Conservation (phyloP, 202 grass and related monocot genomes). For the Schoenoplectus triqueter region DNA sequence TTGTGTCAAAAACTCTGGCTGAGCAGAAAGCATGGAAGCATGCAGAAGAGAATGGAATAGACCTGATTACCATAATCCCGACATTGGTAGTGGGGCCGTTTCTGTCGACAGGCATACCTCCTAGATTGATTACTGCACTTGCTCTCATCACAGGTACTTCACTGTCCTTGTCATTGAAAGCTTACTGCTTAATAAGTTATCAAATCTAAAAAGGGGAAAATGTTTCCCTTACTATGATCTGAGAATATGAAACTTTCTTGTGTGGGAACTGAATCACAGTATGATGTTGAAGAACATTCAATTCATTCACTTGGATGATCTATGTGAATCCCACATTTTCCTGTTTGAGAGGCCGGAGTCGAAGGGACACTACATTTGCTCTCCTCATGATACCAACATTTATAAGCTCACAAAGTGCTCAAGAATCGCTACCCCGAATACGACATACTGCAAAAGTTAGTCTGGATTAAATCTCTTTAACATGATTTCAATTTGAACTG, state of each 20-base stretch:
- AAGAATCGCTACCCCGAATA: slow-evolving; percentile 64
- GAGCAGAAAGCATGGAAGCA: slow-evolving; percentile 81
- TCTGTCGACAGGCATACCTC: slow-evolving; percentile 73
- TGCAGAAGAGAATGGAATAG: slow-evolving; percentile 61
- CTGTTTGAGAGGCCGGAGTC: slow-evolving; percentile 73
- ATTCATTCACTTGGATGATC: slow-evolving; percentile 84
- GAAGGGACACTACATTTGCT: slow-evolving; percentile 76
- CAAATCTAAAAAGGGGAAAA: neutral
- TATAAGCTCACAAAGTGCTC: slow-evolving; percentile 69
- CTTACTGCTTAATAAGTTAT: neutral
- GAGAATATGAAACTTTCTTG: neutral
- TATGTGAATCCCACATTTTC: slow-evolving; percentile 73
- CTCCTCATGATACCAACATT: slow-evolving; percentile 73
- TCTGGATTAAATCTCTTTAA: neutral
- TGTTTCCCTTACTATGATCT: neutral
- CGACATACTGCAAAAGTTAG: slow-evolving; percentile 48
- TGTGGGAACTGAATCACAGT: slow-evolving; percentile 67
- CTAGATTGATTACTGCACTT: slow-evolving; percentile 76
- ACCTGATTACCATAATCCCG: slow-evolving; percentile 81
- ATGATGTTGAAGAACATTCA: slow-evolving; percentile 78
- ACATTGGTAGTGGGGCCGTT: slow-evolving; percentile 85
- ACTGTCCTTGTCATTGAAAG: neutral
- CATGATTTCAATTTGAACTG: neutral
- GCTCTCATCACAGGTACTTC: slow-evolving; percentile 62
- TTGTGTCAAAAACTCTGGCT: slow-evolving; percentile 76